Evolutionary conservation across 139 green algal species (phyloP).

Genomic region (Chlorella vulgaris): DNA sequence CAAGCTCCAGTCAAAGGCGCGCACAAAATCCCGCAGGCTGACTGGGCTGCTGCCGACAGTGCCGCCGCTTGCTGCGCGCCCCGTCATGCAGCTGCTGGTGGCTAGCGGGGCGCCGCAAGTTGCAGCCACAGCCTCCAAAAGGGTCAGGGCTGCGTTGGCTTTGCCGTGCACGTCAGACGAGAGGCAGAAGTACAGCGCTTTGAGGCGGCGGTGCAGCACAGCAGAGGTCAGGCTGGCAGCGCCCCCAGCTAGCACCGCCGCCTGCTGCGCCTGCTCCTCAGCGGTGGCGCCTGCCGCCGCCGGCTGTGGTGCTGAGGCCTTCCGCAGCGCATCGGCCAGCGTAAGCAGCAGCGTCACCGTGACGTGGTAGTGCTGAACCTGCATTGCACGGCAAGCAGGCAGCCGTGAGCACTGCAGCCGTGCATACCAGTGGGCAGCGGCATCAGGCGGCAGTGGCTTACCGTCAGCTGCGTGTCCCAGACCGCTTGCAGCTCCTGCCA

Average conservation of each 20-base stretch:
- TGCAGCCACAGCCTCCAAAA: constrained; percentile 54
- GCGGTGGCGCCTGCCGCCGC: not conserved
- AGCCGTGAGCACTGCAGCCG: not conserved
- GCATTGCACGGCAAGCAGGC: not conserved
- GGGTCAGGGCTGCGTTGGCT: constrained; percentile 50
- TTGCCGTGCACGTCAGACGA: constrained; percentile 34
- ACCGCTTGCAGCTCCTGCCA: constrained; percentile 36
- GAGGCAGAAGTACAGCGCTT: constrained; percentile 59
- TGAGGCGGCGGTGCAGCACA: constrained; percentile 50
- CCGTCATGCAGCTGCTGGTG: too few species aligned
- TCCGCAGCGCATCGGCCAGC: constrained; percentile 16
- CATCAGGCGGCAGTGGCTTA: constrained; percentile 5
- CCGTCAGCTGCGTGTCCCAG: constrained; percentile 44
- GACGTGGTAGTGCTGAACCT: constrained; percentile 36
- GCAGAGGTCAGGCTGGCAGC: constrained; percentile 10
- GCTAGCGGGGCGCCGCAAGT: too few species aligned
- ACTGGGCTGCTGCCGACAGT: not conserved
- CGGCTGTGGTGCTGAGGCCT: not conserved
- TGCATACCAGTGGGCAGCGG: not conserved
- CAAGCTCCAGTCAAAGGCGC: constrained; percentile 63
- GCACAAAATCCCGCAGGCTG: constrained; percentile 41
- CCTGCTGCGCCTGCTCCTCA: not conserved
- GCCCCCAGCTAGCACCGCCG: not conserved
- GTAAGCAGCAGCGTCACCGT: constrained; percentile 35
- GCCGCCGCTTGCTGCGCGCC: too few species aligned